Evolutionary conservation across 2,329 filamentous ascomycete genomes (phyloP).

Genomic region (Xylaria sp.): DNA sequence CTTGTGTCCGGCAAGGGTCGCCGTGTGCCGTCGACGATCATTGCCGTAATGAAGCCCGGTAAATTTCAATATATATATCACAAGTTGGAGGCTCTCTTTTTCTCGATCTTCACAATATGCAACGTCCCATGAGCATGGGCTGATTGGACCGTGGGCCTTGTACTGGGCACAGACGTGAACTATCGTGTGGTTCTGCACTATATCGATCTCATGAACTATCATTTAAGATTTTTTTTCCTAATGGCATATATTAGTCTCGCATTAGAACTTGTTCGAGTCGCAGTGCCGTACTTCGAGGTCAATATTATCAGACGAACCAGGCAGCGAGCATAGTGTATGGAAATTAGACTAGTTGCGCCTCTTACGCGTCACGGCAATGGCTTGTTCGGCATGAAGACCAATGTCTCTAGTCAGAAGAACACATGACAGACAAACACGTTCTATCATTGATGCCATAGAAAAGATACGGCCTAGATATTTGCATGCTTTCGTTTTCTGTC

Average conservation of each 20-base stretch:
- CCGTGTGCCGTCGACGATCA: slow-evolving; percentile 11
- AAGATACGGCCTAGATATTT: too few relatives aligned
- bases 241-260: not conserved
- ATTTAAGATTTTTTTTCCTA: not conserved
- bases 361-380: not conserved
- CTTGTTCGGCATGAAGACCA: not conserved
- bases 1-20: not conserved
- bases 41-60: not conserved
- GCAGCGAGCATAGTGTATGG: not conserved
- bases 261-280: not conserved
- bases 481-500: too few relatives aligned
- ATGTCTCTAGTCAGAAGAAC: not conserved
- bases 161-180: not conserved
- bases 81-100: not conserved
- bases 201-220: not conserved
- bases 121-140: slow-evolving; percentile 10
- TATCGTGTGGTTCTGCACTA: not conserved
- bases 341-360: not conserved
- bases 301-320: not conserved
- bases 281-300: not conserved
- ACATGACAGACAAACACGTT: too few relatives aligned
- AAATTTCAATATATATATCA: not conserved
- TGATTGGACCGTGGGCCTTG: too few relatives aligned
- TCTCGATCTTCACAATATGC: not conserved
- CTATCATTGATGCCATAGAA: too few relatives aligned